phyloP scores from a whole-genome alignment of 2,329 filamentous ascomycete genomes.

The Fusarium sp. region DNA sequence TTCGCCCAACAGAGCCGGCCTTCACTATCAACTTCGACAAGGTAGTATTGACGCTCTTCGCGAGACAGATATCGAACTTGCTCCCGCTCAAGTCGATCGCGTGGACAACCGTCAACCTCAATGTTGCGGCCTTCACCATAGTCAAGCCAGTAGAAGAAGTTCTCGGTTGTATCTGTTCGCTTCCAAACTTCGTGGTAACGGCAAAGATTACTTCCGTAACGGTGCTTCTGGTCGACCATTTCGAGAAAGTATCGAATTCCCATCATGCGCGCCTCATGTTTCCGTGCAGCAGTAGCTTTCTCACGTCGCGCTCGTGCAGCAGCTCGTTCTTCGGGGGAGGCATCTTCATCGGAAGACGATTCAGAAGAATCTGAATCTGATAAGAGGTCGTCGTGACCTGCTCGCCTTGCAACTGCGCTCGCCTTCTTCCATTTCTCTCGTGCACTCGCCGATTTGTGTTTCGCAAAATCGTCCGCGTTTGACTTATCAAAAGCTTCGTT shows the following conservation, averaged over 20 bases:
- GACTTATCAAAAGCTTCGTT: slow-evolving; percentile 1
- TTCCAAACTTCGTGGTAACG: slow-evolving; percentile 90
- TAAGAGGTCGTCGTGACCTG: slow-evolving; percentile 72
- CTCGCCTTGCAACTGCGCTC: slow-evolving; percentile 74
- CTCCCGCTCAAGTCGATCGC: slow-evolving; percentile 79
- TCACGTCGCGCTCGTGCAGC: slow-evolving; percentile 52
- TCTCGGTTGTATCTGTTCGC: slow-evolving; percentile 77
- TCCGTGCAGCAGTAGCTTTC: slow-evolving; percentile 64
- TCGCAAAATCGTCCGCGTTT: slow-evolving; percentile 10
- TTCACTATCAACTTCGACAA: slow-evolving; percentile 77
- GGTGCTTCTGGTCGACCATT: slow-evolving; percentile 87
- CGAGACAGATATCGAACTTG: slow-evolving; percentile 84
- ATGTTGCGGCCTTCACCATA: slow-evolving; percentile 77
- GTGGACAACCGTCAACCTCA: slow-evolving; percentile 76
- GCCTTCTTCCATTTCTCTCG: slow-evolving; percentile 80
- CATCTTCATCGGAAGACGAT: slow-evolving; percentile 42
- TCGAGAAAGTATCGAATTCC: slow-evolving; percentile 85
- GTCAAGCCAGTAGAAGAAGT: slow-evolving; percentile 96
- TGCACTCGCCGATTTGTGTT: slow-evolving; percentile 52
- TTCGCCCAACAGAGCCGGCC: slow-evolving; percentile 89
- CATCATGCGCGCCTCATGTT: slow-evolving; percentile 79
- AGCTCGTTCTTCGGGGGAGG: slow-evolving; percentile 51
- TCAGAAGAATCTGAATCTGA: slow-evolving; percentile 51
- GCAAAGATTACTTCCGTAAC: slow-evolving; percentile 84
- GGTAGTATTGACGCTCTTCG: slow-evolving; percentile 83